Conservation (phyloP, 129 eudicot species). For the Deinandra increscens region DNA sequence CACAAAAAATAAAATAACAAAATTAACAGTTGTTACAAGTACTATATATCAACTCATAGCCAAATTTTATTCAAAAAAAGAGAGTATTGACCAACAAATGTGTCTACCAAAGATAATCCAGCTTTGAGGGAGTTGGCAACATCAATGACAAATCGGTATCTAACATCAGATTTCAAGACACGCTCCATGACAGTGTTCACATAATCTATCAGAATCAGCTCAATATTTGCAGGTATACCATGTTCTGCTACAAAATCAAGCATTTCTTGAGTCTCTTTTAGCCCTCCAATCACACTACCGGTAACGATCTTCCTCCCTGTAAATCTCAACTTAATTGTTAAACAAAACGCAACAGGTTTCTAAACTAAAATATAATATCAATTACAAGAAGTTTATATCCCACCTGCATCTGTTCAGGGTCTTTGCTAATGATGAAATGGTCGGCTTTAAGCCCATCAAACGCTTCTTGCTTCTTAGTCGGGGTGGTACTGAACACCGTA, state of each 20-base stretch:
- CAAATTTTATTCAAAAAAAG: not conserved
- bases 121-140: not conserved
- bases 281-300: not conserved
- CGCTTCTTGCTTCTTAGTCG: slow-evolving; percentile 5
- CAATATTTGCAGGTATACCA: slow-evolving; percentile 5
- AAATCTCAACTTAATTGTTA: not conserved
- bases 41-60: no score
- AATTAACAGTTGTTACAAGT: no score
- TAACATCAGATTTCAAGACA: slow-evolving; percentile 5
- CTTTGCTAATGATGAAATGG: slow-evolving; percentile 13
- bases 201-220: slow-evolving; percentile 7
- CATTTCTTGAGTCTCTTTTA: slow-evolving; percentile 14
- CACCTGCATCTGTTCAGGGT: slow-evolving; percentile 10
- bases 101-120: not conserved
- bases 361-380: not conserved
- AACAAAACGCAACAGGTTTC: not conserved
- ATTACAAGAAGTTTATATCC: not conserved
- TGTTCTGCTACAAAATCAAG: slow-evolving; percentile 13
- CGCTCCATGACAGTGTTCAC: not conserved
- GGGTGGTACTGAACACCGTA: not conserved
- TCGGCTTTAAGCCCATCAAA: slow-evolving; percentile 7
- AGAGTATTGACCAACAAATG: not conserved
- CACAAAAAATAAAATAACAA: not conserved
- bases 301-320: slow-evolving; percentile 11
- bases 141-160: slow-evolving; percentile 5